phyloP scores from a whole-genome alignment of 1,139 yeast genomes.

The Blastobotrys apis region DNA sequence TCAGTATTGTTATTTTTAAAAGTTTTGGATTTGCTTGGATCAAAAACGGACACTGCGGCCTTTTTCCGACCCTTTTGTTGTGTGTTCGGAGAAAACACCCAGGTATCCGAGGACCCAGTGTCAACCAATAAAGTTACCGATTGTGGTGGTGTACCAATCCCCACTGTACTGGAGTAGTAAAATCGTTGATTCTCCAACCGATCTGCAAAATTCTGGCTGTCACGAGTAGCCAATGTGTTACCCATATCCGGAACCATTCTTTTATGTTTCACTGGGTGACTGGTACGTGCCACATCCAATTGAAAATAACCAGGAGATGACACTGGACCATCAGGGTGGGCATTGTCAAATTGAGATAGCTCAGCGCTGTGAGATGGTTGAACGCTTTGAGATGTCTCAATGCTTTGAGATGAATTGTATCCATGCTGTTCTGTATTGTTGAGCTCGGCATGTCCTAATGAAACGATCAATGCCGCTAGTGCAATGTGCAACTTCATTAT shows the following conservation, averaged over 20 bases:
- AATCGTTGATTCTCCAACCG: slow-evolving; percentile 34
- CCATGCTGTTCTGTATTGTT: no score
- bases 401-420: no score
- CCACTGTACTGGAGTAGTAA: slow-evolving; percentile 33
- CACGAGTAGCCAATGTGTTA: slow-evolving; percentile 18
- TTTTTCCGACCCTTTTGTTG: slow-evolving; percentile 20
- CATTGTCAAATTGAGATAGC: no score
- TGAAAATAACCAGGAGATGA: slow-evolving; percentile 15
- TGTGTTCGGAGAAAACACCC: slow-evolving; percentile 45
- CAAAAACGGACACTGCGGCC: slow-evolving; percentile 37
- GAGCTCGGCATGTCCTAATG: no score
- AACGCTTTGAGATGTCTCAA: no score
- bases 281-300: slow-evolving; percentile 23
- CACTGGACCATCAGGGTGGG: no score
- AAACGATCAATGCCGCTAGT: no score
- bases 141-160: slow-evolving; percentile 32
- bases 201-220: slow-evolving; percentile 27
- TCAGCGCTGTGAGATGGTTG: no score
- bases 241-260: slow-evolving; percentile 19
- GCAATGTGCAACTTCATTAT: no score
- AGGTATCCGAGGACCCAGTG: slow-evolving; percentile 68
- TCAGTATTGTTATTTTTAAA: slow-evolving; percentile 25
- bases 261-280: slow-evolving; percentile 21
- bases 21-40: slow-evolving; percentile 24
- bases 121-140: slow-evolving; percentile 41